Evolutionary conservation across 495 filamentous ascomycete species (phyloP), one percentile per base, ranked within the genome.

Genomic region (Xylaria bambusicola): DNA sequence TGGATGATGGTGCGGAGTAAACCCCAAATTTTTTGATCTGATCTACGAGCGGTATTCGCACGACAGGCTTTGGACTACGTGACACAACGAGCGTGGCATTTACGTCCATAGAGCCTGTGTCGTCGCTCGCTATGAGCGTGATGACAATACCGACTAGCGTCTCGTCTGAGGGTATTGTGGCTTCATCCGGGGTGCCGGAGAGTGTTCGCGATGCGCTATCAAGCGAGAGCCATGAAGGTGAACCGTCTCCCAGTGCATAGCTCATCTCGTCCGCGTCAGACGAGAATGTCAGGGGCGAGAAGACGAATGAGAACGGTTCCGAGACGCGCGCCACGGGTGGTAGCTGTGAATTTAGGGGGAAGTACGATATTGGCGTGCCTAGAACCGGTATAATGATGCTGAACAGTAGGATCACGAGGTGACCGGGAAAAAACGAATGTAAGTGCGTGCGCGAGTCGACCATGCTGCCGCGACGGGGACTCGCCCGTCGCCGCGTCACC

Each of bases 311-410:
- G 71, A 87, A 93, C 0, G 78, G 75, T 61, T 87, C 62, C 8
- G 79, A 80, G 6, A 87, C 77, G 53, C 87, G 82, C 3, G 88
- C 90, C 51, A 91, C 86, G 3, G 87, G 87, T 36, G 89, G 89
- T 10, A 92, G 79, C 66, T 94, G 89, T 5, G 88, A 80, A 70
- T 92, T 91, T 62, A 93, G 79, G 0, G 88, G 88, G 51, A 91
- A 87, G 35, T 82, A 82, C 49, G 86, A 75, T 54, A 68, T 60
- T 52, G 81, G 77, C 21, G 48, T 58, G 38, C 56, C 40, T 9
- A 44, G n/a, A 6, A 36, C 44, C 6, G 26, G 24, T n/a, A 8
- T n/a, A 6, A 33, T 21, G 6, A 27, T 33, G 56, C 33, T 24
- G 5, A 58, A n/a, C n/a, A 58, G 38, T 35, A 48, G n/a, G 46